Percentiles rank a stretch among this genome's conserved stretches.
Conservation (phyloP, 1,139 yeast species). For the Protomyces pachydermus region DNA sequence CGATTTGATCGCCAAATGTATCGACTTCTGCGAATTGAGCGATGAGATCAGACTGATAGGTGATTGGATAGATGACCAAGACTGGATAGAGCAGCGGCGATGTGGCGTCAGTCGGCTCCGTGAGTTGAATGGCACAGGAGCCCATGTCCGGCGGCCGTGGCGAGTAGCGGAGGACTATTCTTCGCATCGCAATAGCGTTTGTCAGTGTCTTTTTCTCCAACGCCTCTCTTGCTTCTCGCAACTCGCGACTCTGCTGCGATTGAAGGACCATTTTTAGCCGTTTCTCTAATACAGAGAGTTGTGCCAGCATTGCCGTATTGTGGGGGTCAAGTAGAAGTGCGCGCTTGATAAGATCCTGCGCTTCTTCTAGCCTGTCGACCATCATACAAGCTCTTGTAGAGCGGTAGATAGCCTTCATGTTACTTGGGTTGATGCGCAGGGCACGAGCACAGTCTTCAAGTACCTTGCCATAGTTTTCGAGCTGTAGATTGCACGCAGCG, state of each 20-base stretch:
- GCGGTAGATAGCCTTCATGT: slow-evolving; percentile 78
- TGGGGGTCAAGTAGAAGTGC: slow-evolving; percentile 57
- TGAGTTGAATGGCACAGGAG: slow-evolving; percentile 48
- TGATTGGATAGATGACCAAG: slow-evolving; percentile 73
- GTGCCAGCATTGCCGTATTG: slow-evolving; percentile 41
- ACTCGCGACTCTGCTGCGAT: slow-evolving; percentile 38
- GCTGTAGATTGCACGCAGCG: slow-evolving; percentile 85
- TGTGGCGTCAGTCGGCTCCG: slow-evolving; percentile 66
- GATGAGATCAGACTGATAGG: slow-evolving; percentile 76
- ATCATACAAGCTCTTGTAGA: slow-evolving; percentile 75
- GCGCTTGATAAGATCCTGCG: slow-evolving; percentile 58
- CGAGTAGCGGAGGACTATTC: slow-evolving; percentile 24
- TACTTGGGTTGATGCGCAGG: slow-evolving; percentile 58
- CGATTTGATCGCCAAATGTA: slow-evolving; percentile 44
- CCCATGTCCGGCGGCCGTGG: slow-evolving; percentile 28
- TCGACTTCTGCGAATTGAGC: slow-evolving; percentile 67
- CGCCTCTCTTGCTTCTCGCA: slow-evolving; percentile 39
- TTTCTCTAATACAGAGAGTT: slow-evolving; percentile 35
- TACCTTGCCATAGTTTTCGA: slow-evolving; percentile 77
- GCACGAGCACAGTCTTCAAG: slow-evolving; percentile 81
- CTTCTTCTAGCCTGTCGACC: slow-evolving; percentile 67
- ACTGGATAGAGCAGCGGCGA: slow-evolving; percentile 79
- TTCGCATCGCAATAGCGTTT: slow-evolving; percentile 18
- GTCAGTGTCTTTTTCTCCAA: slow-evolving; percentile 15
- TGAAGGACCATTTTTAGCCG: slow-evolving; percentile 33